These are phyloP conservation scores for Malassezia cuniculi DNA, from an alignment of 1,284 basidiomycete genomes.

Conservation along the genomic window DNA sequence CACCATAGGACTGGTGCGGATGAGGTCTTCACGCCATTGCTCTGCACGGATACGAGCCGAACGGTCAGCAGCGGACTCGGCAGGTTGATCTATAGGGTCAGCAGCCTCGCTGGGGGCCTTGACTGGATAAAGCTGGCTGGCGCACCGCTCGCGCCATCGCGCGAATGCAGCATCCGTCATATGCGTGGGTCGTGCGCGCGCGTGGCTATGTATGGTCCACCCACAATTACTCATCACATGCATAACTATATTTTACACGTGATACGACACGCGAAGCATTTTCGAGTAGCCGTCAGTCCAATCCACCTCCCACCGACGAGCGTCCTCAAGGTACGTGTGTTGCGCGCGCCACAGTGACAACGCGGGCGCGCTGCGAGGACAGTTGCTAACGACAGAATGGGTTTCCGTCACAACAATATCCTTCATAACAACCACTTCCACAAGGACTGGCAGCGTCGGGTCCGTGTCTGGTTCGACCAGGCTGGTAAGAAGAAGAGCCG, in stretches of 20 bases:
- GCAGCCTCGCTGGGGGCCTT: too few species aligned
- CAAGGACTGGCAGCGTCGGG: slow-evolving; percentile 69
- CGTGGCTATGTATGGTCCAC: too few species aligned
- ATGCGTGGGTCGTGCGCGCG: not conserved
- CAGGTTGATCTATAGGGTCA: too few species aligned
- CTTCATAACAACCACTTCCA: slow-evolving; percentile 72
- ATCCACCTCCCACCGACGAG: slow-evolving; percentile 15
- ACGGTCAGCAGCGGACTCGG: too few species aligned
- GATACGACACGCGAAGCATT: slow-evolving; percentile 3
- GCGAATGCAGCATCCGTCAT: not conserved
- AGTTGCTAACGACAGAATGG: slow-evolving; percentile 21
- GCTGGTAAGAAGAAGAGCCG: slow-evolving; percentile 94
- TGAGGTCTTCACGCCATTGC: slow-evolving; percentile 36
- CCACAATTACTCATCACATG: slow-evolving; percentile 13
- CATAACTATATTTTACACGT: slow-evolving; percentile 9
- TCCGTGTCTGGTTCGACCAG: slow-evolving; percentile 98
- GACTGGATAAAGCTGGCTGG: too few species aligned
- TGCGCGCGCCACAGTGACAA: not conserved
- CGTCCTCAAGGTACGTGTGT: slow-evolving; percentile 13
- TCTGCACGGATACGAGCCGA: too few species aligned
- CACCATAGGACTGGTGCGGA: slow-evolving; percentile 41
- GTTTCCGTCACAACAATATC: slow-evolving; percentile 45
- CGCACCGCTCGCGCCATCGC: slow-evolving; percentile 3
- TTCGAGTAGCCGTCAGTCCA: not conserved
- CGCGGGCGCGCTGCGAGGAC: too few species aligned